Base-by-base conservation (phyloP, 106 monocot species). In the Dendrobium chrysotoxum region DNA sequence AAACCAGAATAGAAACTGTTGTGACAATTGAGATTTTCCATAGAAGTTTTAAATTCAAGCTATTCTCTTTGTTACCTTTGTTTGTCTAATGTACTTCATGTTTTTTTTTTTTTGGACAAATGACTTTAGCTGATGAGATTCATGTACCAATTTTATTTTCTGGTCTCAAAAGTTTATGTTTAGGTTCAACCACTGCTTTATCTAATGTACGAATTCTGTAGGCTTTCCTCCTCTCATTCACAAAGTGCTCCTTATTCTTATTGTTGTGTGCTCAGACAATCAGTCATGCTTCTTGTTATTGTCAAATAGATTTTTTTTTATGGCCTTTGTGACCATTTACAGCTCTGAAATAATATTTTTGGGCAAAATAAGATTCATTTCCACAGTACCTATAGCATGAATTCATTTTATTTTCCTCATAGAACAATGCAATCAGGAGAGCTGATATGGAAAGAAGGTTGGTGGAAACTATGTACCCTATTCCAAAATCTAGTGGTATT, bases 371-470 rank as follows among this genome's bases (percentile, higher is more conserved):
- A 40, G 4, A 41, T 20, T 74, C 31, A 39, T 41, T 74, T 41
- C 21, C 9, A 1, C 74, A 40, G 18, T 21, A 3, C 38, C 20
- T 39, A 28, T 28, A 47, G 28, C 30, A 23, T n/a, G 47, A 4
- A 16, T 40, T 28, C 35, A 61, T 12, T 80, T 55, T 79, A 57
- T 77, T 84, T 47, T 87, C 64, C 77, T 64, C 28, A 38, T 76
- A 98, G 97, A 98, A 94, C 80, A 86, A 92, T 81, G 94, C 94
- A 54, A 86, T 98, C 39, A 91, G 97, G 82, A 94, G 85, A 88
- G 97, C 92, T 81, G 87, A 98, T 82, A 79, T 98, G 81, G 79
- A 80, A 78, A 91, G 75, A 40, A 87, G 94, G 75, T 78, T 84
- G 61, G 71, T 98, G 77, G 89, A 92, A 75, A 95, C 97, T 4